These are phyloP conservation scores for Pythium coloratum DNA, from an alignment of 352 stramenopile genomes.

Conservation along the genomic window DNA sequence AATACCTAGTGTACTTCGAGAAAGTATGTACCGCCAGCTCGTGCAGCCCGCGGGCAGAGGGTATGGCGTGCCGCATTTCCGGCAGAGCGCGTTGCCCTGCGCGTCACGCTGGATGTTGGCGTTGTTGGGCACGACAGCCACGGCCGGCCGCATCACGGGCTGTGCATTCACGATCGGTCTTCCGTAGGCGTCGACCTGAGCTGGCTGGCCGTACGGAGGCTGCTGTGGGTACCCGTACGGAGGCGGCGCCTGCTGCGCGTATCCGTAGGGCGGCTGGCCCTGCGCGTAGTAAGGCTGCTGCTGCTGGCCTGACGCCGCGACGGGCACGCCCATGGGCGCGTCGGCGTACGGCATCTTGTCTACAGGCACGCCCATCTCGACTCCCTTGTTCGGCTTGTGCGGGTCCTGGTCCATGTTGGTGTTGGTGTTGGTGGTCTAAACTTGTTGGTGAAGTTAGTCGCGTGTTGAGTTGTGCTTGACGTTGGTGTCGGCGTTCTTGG, in stretches of 20 bases:
- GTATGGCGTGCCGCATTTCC: slow-evolving; percentile 70
- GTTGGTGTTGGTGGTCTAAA: neutral
- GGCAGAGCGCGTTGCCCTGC: slow-evolving; percentile 72
- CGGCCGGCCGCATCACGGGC: slow-evolving; percentile 31
- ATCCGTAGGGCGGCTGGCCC: neutral
- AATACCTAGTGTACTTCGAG: neutral
- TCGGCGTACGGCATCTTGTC: slow-evolving; percentile 25
- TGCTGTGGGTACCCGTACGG: slow-evolving; percentile 4
- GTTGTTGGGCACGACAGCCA: slow-evolving; percentile 55
- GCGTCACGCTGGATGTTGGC: slow-evolving; percentile 64
- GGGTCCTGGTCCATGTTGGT: slow-evolving; percentile 25
- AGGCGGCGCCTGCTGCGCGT: neutral
- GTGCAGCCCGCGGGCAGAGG: slow-evolving; percentile 65
- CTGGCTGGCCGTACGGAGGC: slow-evolving; percentile 27
- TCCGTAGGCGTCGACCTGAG: slow-evolving; percentile 48
- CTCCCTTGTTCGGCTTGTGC: slow-evolving; percentile 23
- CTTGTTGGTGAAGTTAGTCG: neutral
- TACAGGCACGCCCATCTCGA: slow-evolving; percentile 29
- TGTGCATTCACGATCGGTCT: slow-evolving; percentile 49
- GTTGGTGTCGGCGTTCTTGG: slow-evolving; percentile 11
- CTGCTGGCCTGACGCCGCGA: slow-evolving; percentile 18
- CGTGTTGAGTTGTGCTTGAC: slow-evolving; percentile 3
- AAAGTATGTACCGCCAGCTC: slow-evolving; percentile 52
- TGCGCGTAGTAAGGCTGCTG: slow-evolving; percentile 14
- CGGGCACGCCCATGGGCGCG: slow-evolving; percentile 31